A percentile compares a stretch with the other conserved stretches of the same genome.
Conservation (phyloP, 2,329 filamentous ascomycete genomes). For the Talaromyces albobiverticillius region DNA sequence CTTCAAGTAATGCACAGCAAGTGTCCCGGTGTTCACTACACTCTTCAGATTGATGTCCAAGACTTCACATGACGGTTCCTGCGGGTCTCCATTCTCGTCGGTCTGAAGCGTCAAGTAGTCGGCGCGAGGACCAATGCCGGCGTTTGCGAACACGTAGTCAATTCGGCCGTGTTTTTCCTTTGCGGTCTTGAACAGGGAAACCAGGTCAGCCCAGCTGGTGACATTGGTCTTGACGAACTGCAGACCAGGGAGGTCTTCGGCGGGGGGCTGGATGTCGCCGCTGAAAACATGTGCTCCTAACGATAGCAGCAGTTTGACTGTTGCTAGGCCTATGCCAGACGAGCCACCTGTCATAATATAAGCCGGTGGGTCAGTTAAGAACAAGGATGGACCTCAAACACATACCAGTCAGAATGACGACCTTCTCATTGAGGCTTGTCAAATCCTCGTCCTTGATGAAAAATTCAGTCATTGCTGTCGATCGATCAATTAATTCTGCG, state of each 20-base stretch:
- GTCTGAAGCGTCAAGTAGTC: constrained; percentile 49
- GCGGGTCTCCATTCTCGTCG: constrained; percentile 50
- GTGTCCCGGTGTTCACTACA: constrained; percentile 49
- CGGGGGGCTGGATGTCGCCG: constrained; percentile 50
- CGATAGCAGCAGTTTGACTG: constrained; percentile 50
- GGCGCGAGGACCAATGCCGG: constrained; percentile 50
- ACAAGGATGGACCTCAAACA: background rate
- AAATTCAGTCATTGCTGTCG: constrained; percentile 43
- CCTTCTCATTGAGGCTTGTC: constrained; percentile 45
- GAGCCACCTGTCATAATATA: constrained; percentile 46
- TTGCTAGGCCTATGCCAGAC: constrained; percentile 60
- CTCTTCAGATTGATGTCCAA: constrained; percentile 54
- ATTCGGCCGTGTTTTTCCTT: constrained; percentile 42
- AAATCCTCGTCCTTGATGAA: constrained; percentile 47
- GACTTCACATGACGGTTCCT: constrained; percentile 42
- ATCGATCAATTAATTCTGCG: no score
- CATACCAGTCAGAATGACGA: constrained; percentile 54
- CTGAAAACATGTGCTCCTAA: constrained; percentile 56
- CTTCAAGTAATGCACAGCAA: constrained; percentile 53
- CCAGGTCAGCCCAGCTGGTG: constrained; percentile 49
- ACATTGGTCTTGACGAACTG: constrained; percentile 50
- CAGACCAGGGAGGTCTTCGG: constrained; percentile 25
- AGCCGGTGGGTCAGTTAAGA: no score
- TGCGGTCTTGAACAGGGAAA: constrained; percentile 51
- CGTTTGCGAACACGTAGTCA: constrained; percentile 54